Evolutionary conservation across 257 asterid species (phyloP), one percentile per base, ranked within the genome.

Genomic region (Jasminum sambac): DNA sequence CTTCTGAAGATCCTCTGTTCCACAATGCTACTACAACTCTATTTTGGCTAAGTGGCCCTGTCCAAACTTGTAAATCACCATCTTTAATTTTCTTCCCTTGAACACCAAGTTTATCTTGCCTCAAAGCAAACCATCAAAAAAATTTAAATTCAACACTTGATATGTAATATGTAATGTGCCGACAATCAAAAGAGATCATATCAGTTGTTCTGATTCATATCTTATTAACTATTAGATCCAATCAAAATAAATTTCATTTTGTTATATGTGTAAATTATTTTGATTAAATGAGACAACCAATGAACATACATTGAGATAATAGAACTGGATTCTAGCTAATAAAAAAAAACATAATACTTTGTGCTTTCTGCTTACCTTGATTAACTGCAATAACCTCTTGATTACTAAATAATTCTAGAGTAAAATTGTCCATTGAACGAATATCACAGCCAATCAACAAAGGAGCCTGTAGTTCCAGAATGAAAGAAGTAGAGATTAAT

Each of bases 1-100:
- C 85, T 52, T 80, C 76, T 5, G 84, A 81, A 71, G 91, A 76
- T 64, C 95, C 95, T 76, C 96, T 87, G 69, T 95, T 95, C 99
- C 95, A 95, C 8, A 95, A 34, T 61, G 84, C 85, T 46, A 95
- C 70, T 17, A 84, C 96, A 57, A 80, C 76, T 74, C 89, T 82
- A 19, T 88, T 88, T 19, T 83, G 78, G 70, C 88, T 84, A 0
- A 95, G 84, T 37, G 84, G 84, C 38, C 98, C 99, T 72, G 88
- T 90, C 99, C 99, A 95, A 5, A 94, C 96, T 96, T 95, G 96
- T 77, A 85, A 76, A 36, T 78, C 91, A 59, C 97, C 91, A 48
- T 80, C 67, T 80, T 83, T 89, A 0, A 87, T 73, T 77, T 79
- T 89, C 76, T 76, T 89, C 86, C 96, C 96, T 79, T 89, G 96